A percentile compares a stretch with the other conserved stretches of the same genome.
Conservation (phyloP, 2,329 filamentous ascomycete genomes). For the Neurospora sp. region DNA sequence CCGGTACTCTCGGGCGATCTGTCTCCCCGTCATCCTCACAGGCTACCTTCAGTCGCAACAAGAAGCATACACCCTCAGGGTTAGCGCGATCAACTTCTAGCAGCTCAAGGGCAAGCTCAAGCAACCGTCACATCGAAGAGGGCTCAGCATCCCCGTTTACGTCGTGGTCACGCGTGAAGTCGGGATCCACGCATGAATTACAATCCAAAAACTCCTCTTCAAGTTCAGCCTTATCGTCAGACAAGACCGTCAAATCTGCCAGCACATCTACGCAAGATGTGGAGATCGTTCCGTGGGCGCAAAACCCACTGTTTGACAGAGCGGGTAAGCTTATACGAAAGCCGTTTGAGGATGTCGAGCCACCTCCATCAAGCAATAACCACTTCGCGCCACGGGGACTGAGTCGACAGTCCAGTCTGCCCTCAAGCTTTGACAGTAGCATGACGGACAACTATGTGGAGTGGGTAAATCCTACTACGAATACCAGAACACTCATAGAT, state of each 20-base stretch:
- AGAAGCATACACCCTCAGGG: background rate
- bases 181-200: constrained; percentile 10
- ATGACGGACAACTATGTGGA: constrained; percentile 26
- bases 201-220: constrained; percentile 17
- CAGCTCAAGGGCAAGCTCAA: constrained; percentile 1
- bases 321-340: constrained; percentile 32
- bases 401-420: constrained; percentile 10
- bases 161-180: constrained; percentile 27
- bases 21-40: background rate
- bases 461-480: constrained; percentile 56
- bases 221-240: background rate
- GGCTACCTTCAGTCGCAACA: background rate
- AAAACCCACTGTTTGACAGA: constrained; percentile 27
- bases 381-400: background rate
- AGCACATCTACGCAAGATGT: constrained; percentile 1
- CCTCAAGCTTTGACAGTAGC: constrained; percentile 7
- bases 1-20: background rate
- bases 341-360: constrained; percentile 32
- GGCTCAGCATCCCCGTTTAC: constrained; percentile 24
- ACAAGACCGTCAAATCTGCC: background rate
- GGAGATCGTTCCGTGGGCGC: background rate
- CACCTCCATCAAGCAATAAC: background rate
- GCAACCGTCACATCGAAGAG: background rate
- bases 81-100: constrained; percentile 3
- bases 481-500: constrained; percentile 40